Percentiles rank a stretch among this genome's conserved stretches.
Conservation (phyloP, 108 stramenopile genomes). For the Pseudonitzschia pungens region DNA sequence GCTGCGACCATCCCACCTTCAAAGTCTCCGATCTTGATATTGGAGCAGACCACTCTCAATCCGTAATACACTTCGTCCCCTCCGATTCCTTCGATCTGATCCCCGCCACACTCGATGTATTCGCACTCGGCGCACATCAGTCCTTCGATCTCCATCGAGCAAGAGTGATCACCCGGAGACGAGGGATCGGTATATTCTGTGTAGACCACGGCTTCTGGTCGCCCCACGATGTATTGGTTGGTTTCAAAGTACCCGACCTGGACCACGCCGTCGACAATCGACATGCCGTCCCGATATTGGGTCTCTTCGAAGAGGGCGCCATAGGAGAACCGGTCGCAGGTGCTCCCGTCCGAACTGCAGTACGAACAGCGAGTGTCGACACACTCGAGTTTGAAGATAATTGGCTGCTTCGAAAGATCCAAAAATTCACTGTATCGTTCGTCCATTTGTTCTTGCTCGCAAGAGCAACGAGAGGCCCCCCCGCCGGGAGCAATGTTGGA, state of each 20-base stretch:
- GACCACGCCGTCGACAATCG: neutral
- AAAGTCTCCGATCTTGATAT: conserved; percentile 6
- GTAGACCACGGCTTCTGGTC: neutral
- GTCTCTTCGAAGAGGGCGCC: conserved; percentile 5
- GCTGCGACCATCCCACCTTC: neutral
- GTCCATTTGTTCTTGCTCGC: neutral
- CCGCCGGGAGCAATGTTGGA: neutral
- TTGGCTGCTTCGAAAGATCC: neutral
- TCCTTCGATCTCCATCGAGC: conserved; percentile 11
- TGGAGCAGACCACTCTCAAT: neutral
- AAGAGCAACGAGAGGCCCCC: neutral
- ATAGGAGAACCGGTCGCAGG: conserved; percentile 5
- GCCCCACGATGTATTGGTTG: conserved; percentile 1
- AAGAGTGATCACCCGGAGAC: neutral
- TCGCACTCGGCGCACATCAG: neutral
- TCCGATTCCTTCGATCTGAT: neutral
- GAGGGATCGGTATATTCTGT: conserved; percentile 7
- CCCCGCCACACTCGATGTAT: neutral
- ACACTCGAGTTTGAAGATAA: neutral
- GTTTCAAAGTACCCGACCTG: conserved; percentile 7
- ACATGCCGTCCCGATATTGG: neutral
- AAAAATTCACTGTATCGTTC: neutral
- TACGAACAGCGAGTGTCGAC: conserved; percentile 2
- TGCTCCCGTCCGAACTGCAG: neutral
- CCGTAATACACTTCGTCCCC: conserved; percentile 6